Evolutionary conservation across 108 stramenopile genomes (phyloP).

Genomic region (Skeletonema marinoi): DNA sequence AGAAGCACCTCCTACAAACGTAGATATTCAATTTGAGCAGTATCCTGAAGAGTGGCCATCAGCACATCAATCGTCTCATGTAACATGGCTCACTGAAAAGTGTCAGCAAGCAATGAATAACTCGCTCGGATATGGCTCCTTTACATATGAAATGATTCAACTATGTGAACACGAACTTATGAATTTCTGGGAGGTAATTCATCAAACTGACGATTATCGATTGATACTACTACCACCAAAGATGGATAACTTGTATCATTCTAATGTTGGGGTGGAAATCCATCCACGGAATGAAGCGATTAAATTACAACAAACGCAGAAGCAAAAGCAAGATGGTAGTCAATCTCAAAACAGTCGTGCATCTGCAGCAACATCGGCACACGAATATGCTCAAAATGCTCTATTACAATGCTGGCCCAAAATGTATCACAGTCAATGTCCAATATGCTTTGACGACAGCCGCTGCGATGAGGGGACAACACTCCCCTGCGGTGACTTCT

Average conservation of each 20-base stretch:
- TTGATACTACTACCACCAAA: not conserved
- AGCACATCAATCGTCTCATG: not conserved
- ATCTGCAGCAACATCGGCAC: not conserved
- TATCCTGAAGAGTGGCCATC: not conserved
- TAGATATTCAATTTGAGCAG: not conserved
- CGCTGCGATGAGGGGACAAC: not conserved
- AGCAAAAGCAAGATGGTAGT: not conserved
- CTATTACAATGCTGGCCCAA: not conserved
- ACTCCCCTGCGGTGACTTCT: not conserved
- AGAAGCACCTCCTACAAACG: not conserved
- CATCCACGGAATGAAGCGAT: not conserved
- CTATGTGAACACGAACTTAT: not conserved
- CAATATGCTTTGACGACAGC: not conserved
- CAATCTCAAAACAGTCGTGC: not conserved
- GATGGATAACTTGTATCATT: not conserved
- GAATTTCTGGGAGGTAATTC: not conserved
- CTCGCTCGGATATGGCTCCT: not conserved
- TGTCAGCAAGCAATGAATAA: not conserved
- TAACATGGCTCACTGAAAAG: not conserved
- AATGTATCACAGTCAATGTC: not conserved
- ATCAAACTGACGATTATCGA: not conserved
- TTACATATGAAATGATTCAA: not conserved
- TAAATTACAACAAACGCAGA: not conserved
- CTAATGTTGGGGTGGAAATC: not conserved
- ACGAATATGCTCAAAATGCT: not conserved